Evolutionary conservation across 495 filamentous ascomycete species (phyloP).

Genomic region (Penicillium cinerascens): DNA sequence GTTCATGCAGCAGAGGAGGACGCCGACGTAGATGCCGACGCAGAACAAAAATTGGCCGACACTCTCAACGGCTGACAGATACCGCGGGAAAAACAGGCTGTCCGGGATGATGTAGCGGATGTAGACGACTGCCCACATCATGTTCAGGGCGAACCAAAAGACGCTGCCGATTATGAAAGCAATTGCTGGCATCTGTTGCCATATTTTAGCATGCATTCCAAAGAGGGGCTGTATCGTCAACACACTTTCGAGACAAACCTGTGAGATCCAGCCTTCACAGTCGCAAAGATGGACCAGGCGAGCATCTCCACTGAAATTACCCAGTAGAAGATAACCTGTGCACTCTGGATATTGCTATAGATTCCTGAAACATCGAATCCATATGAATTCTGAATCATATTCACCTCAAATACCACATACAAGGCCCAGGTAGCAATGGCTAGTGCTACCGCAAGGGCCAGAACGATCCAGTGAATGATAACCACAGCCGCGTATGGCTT

Average conservation of each 20-base stretch:
- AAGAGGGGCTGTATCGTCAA: background rate
- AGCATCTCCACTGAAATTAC: conserved; percentile 22
- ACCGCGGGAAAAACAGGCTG: background rate
- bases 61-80: conserved; percentile 1
- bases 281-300: conserved; percentile 16
- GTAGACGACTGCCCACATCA: conserved; percentile 13
- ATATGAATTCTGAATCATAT: background rate
- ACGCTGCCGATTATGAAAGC: conserved; percentile 12
- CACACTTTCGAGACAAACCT: conserved; percentile 23
- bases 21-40: conserved; percentile 20
- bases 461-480: conserved; percentile 18
- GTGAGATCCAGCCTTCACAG: conserved; percentile 18
- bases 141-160: conserved; percentile 19
- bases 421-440: conserved; percentile 16
- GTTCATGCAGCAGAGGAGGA: conserved; percentile 20
- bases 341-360: conserved; percentile 7
- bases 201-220: background rate
- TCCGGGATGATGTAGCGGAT: conserved; percentile 17
- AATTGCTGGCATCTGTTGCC: conserved; percentile 13
- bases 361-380: background rate
- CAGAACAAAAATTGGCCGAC: conserved; percentile 19
- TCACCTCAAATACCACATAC: conserved; percentile 13
- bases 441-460: conserved; percentile 9
- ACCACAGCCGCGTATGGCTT: conserved; percentile 14
- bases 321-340: conserved; percentile 14